A percentile compares a stretch with the other conserved stretches of the same genome.
phyloP scores from a whole-genome alignment of 2,329 filamentous ascomycete genomes.

The Dactylellina leptospora region DNA sequence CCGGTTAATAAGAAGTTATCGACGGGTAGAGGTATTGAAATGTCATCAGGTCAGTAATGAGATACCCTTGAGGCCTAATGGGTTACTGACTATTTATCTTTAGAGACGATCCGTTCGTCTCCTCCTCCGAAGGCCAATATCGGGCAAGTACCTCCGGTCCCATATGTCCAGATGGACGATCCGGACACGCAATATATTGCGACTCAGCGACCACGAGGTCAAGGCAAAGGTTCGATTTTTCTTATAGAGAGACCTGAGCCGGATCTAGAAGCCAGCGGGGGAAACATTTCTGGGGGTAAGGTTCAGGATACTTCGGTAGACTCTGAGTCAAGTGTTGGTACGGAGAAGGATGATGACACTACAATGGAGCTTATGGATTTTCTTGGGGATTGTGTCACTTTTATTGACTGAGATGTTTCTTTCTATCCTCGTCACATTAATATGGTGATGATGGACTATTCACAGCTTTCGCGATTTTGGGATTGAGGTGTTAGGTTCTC shows the following conservation, averaged over 20 bases:
- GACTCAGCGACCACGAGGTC: too few species aligned
- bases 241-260: background rate
- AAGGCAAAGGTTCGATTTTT: too few species aligned
- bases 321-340: background rate
- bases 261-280: too few species aligned
- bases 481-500: too few species aligned
- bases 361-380: conserved; percentile 45
- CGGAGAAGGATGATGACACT: conserved; percentile 22
- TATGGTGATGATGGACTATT: too few species aligned
- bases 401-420: conserved; percentile 46
- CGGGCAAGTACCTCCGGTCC: too few species aligned
- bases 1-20: too few species aligned
- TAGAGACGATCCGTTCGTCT: conserved; percentile 26
- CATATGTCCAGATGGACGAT: too few species aligned
- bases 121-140: conserved; percentile 10
- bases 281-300: too few species aligned
- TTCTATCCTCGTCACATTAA: too few species aligned
- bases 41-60: conserved; percentile 18
- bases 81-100: background rate
- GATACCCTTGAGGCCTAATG: background rate
- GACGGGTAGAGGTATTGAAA: background rate
- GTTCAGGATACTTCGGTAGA: background rate
- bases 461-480: too few species aligned
- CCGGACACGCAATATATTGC: too few species aligned
- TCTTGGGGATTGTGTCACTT: conserved; percentile 52